These are phyloP conservation scores for Trametes meyenii DNA, from an alignment of 768 basidiomycete species.

Conservation along the genomic window DNA sequence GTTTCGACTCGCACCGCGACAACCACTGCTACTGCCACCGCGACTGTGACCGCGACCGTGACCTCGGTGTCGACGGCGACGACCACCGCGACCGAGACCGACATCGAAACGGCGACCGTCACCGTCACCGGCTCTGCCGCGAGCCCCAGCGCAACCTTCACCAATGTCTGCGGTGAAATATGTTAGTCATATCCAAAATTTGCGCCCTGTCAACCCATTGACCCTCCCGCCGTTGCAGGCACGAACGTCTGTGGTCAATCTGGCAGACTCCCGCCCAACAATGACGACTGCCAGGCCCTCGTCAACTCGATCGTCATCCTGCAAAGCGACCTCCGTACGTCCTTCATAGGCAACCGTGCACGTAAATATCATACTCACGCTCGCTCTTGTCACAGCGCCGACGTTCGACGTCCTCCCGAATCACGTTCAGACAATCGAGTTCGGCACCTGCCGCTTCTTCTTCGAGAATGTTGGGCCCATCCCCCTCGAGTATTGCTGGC, in stretches of 20 bases:
- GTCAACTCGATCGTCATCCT: slow-evolving; percentile 26
- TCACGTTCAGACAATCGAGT: slow-evolving; percentile 26
- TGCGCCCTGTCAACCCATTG: not conserved
- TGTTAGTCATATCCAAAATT: too few relatives aligned
- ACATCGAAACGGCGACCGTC: not conserved
- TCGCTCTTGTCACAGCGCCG: slow-evolving; percentile 11
- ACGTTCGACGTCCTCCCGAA: slow-evolving; percentile 21
- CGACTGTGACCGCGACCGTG: not conserved
- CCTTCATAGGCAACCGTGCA: not conserved
- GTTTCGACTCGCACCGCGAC: not conserved
- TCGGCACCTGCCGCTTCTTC: slow-evolving; percentile 31
- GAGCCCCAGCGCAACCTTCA: slow-evolving; percentile 5
- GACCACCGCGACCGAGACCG: too few relatives aligned
- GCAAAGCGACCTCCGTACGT: slow-evolving; percentile 22
- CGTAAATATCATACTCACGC: not conserved
- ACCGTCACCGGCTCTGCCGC: slow-evolving; percentile 1
- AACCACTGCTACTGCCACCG: not conserved
- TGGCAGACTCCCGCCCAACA: slow-evolving; percentile 23
- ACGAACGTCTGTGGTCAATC: slow-evolving; percentile 20
- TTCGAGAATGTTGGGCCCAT: slow-evolving; percentile 28
- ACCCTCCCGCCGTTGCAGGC: slow-evolving; percentile 6
- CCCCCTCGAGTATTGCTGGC: slow-evolving; percentile 29
- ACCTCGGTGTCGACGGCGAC: not conserved
- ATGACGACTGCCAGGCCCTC: slow-evolving; percentile 24
- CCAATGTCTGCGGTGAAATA: slow-evolving; percentile 23